Conservation (phyloP, 2,329 filamentous ascomycete species). For the Diaporthe nobilis region DNA sequence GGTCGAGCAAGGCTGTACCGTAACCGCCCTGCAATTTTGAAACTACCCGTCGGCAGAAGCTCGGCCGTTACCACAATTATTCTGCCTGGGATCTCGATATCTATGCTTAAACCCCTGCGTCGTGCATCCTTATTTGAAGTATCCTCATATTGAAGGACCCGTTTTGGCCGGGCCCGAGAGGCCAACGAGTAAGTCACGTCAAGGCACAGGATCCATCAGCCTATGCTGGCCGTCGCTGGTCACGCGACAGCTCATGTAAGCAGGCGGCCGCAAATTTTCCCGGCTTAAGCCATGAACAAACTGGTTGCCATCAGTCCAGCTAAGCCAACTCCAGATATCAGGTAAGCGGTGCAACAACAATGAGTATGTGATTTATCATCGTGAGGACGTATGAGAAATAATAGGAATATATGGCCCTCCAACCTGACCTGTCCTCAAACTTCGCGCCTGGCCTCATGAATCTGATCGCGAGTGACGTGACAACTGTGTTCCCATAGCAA, state of each 20-base stretch:
- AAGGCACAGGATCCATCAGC: not conserved
- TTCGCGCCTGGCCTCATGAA: not conserved
- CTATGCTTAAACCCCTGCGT: not conserved
- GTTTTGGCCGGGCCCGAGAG: not conserved
- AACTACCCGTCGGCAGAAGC: slow-evolving; percentile 22
- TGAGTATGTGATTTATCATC: not conserved
- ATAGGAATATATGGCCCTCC: not conserved
- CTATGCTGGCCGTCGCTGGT: not conserved
- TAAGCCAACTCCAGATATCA: not conserved
- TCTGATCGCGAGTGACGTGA: not conserved
- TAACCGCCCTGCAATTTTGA: slow-evolving; percentile 12
- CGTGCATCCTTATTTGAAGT: not conserved
- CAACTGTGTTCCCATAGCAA: not conserved
- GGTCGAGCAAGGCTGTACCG: not conserved
- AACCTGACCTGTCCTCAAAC: not conserved
- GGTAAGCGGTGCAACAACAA: not conserved
- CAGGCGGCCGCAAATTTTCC: slow-evolving; percentile 8
- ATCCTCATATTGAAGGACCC: not conserved
- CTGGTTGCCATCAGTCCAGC: not conserved
- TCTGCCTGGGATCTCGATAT: slow-evolving; percentile 14
- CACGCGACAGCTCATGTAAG: slow-evolving; percentile 5
- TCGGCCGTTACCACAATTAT: slow-evolving; percentile 2
- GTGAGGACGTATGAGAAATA: not conserved
- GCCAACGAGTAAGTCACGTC: slow-evolving; percentile 15
- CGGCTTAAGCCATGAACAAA: not conserved